Evolutionary conservation across 2,329 filamentous ascomycete species (phyloP).

Genomic region (Apiospora koreana): DNA sequence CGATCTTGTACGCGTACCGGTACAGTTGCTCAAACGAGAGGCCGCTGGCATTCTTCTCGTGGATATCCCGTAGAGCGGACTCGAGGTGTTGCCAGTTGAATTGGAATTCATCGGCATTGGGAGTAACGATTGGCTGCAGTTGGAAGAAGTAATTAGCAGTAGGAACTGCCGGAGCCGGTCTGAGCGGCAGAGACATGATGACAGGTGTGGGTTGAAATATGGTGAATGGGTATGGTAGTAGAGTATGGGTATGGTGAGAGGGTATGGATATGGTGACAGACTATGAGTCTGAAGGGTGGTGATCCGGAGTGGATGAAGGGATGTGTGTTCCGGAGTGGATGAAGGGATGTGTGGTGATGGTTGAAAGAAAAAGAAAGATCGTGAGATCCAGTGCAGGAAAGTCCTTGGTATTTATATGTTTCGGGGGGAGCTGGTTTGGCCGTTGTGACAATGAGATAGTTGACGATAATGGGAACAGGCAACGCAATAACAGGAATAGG

Average conservation of each 20-base stretch:
- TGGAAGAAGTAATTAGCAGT: not conserved
- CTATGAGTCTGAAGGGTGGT: not conserved
- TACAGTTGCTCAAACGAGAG: conserved; percentile 97
- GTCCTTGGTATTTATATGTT: not conserved
- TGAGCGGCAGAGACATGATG: conserved; percentile 16
- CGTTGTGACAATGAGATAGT: not conserved
- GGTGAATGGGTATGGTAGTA: not conserved
- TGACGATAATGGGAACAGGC: not conserved
- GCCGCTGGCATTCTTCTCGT: conserved; percentile 84
- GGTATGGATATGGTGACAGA: no score
- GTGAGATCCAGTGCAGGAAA: not conserved
- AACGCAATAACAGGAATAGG: not conserved
- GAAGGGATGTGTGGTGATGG: not conserved
- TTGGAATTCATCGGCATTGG: conserved; percentile 77
- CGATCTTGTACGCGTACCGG: conserved; percentile 90
- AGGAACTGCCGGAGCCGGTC: not conserved
- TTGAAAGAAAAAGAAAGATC: not conserved
- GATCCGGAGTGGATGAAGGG: not conserved
- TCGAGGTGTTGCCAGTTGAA: conserved; percentile 77
- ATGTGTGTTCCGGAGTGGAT: not conserved
- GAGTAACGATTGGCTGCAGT: conserved; percentile 25
- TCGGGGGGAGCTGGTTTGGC: not conserved
- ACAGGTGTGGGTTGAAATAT: not conserved
- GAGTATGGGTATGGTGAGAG: no score
- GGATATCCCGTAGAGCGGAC: conserved; percentile 81